These are phyloP conservation scores for Rosa hybrid DNA, from an alignment of 331 rosid genomes.

Conservation along the genomic window DNA sequence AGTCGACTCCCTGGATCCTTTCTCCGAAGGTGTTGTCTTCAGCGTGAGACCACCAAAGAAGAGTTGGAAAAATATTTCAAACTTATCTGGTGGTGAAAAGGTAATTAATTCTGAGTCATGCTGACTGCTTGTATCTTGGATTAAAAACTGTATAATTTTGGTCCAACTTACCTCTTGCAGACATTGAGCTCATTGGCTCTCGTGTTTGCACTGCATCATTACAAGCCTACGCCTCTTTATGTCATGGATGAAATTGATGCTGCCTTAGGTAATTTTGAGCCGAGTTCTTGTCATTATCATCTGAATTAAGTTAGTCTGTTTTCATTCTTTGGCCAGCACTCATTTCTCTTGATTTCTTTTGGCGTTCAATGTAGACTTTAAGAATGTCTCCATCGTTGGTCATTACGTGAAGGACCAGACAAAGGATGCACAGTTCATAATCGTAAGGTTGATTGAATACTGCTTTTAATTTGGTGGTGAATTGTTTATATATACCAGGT, in stretches of 20 bases:
- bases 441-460: conserved; percentile 62
- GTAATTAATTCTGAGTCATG: conserved; percentile 24
- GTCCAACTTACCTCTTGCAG: conserved; percentile 44
- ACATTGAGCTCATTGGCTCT: conserved; percentile 97
- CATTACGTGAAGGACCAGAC: conserved; percentile 95
- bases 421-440: conserved; percentile 84
- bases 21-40: conserved; percentile 96
- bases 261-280: conserved; percentile 58
- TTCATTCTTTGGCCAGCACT: conserved; percentile 6
- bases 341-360: not conserved
- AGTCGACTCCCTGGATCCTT: conserved; percentile 96
- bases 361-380: conserved; percentile 52
- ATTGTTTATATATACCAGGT: too few species aligned
- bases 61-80: conserved; percentile 98
- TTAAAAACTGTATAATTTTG: not conserved
- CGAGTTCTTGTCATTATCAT: too few species aligned
- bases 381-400: conserved; percentile 88
- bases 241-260: conserved; percentile 99
- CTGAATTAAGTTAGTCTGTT: too few species aligned
- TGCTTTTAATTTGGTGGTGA: too few species aligned
- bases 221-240: conserved; percentile 92
- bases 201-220: conserved; percentile 95
- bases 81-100: conserved; percentile 99
- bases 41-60: conserved; percentile 96
- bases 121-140: too few species aligned